Percentiles rank a stretch among this genome's conserved stretches.
Evolutionary conservation across 2,329 filamentous ascomycete genomes (phyloP).

Genomic region (Trichoderma breve): DNA sequence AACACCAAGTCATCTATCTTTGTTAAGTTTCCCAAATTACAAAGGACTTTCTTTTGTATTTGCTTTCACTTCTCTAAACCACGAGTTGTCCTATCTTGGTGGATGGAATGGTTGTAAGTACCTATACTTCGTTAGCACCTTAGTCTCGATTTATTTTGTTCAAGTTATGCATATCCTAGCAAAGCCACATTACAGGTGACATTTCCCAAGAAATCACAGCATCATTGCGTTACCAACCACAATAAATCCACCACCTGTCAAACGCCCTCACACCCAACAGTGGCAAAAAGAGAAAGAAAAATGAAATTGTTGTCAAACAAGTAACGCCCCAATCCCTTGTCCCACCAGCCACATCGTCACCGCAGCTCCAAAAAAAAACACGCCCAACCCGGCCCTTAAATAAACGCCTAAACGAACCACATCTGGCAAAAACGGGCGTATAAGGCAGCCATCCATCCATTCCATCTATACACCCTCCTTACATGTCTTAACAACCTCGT

Average conservation of each 20-base stretch:
- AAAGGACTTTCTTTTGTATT: too few species aligned
- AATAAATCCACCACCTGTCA: neutral
- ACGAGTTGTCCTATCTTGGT: too few species aligned
- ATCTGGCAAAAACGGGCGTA: neutral
- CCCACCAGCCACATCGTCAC: neutral
- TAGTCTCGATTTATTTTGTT: neutral
- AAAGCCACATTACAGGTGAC: neutral
- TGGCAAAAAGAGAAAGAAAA: neutral
- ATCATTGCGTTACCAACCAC: neutral
- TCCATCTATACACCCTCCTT: neutral
- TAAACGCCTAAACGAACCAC: conserved; percentile 10
- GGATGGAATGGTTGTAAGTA: too few species aligned
- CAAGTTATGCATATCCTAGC: neutral
- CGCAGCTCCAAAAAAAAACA: neutral
- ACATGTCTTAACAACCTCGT: too few species aligned
- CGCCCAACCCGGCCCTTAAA: neutral
- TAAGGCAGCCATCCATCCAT: neutral
- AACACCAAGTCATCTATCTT: too few species aligned
- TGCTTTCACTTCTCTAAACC: too few species aligned
- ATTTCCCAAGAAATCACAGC: neutral
- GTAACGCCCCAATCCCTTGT: neutral
- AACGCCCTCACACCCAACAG: neutral
- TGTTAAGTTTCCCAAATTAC: too few species aligned
- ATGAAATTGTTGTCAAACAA: neutral
- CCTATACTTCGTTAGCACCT: too few species aligned